Base-by-base conservation (phyloP, 2,329 filamentous ascomycete genomes). In the Scedosporium dehoogii region DNA sequence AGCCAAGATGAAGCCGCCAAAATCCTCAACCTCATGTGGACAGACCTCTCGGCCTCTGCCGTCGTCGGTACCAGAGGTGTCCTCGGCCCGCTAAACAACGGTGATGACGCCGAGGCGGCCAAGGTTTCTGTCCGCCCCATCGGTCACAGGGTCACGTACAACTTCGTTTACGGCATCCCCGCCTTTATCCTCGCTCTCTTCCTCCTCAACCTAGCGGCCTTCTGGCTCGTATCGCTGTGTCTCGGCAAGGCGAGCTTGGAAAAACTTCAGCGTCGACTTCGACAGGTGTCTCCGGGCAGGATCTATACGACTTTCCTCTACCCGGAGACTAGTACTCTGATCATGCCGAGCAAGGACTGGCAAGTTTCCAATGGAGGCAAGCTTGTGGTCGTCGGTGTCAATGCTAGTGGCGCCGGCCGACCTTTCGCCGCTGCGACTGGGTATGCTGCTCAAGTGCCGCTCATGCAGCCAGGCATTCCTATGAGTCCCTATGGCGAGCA, bases 1-100 rank as follows among this genome's bases (percentile, higher is more conserved):
- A 68, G 67, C 1, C 63, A 72, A 0, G 62, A 62, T 0, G 67
- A 65, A 0, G 70, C 73, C 1, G 69, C 70, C 0, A 66, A 68
- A 10, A 78, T 79, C 7, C 66, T 78, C 10, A 76, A 79, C 64
- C 68, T 78, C 0, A 71, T 80, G 4, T 80, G 75, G 73, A 79
- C 77, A 0, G 77, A 81, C 62, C 62, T 76, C 6, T 66, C 66
- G 1, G 66, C 67, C 4, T 68, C 67, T 3, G 67, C 66, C 3
- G 42, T 68, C 18, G 67, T 68, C 4, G 67, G 66, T 1, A 62
- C 66, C 6, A 68, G 67, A 58, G 67, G 67, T 1, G 59, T 62
- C 5, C 64, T 68, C 0, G 67, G 67, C 1, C 38, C 66, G 9
- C 55, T 63, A 27, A 68, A 68, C 25, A 42, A 42, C 38, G 51